Evolutionary conservation across 768 basidiomycete genomes (phyloP).

Genomic region (Cyclocybe cylindracea): DNA sequence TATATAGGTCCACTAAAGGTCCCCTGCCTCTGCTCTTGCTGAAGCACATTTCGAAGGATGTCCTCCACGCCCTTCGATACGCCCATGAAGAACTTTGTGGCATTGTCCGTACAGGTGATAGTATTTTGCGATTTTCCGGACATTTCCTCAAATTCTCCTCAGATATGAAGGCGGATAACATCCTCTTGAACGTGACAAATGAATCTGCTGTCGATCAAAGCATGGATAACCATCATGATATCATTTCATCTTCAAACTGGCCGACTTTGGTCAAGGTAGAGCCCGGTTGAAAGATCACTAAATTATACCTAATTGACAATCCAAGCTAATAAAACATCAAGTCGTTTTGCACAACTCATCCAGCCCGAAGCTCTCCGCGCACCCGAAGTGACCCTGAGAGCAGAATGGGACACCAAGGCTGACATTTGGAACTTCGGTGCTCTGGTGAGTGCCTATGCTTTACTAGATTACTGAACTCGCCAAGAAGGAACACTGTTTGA

Average conservation of each 20-base stretch:
- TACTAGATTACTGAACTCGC: neutral
- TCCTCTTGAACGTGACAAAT: conserved; percentile 8
- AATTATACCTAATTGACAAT: neutral
- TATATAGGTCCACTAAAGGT: conserved; percentile 42
- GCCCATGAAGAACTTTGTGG: conserved; percentile 48
- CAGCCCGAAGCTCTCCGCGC: conserved; percentile 79
- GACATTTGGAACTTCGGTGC: conserved; percentile 85
- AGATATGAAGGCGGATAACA: conserved; percentile 19
- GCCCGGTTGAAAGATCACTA: neutral
- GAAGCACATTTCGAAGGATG: conserved; percentile 56
- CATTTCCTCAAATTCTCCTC: conserved; percentile 41
- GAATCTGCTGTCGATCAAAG: neutral
- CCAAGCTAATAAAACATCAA: conserved; percentile 56
- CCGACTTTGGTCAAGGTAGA: conserved; percentile 9
- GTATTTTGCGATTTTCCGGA: conserved; percentile 50
- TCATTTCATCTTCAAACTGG: conserved; percentile 12
- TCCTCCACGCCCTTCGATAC: conserved; percentile 54
- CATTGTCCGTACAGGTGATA: conserved; percentile 68
- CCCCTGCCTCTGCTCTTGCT: conserved; percentile 50
- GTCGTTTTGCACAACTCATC: conserved; percentile 80
- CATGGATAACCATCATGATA: neutral
- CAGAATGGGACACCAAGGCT: conserved; percentile 69
- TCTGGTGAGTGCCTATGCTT: conserved; percentile 44
- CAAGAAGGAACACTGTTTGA: conserved; percentile 44
- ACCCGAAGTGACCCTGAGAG: conserved; percentile 36